phyloP scores from a whole-genome alignment of 495 filamentous ascomycete genomes.

The Daldinia vernicosa region DNA sequence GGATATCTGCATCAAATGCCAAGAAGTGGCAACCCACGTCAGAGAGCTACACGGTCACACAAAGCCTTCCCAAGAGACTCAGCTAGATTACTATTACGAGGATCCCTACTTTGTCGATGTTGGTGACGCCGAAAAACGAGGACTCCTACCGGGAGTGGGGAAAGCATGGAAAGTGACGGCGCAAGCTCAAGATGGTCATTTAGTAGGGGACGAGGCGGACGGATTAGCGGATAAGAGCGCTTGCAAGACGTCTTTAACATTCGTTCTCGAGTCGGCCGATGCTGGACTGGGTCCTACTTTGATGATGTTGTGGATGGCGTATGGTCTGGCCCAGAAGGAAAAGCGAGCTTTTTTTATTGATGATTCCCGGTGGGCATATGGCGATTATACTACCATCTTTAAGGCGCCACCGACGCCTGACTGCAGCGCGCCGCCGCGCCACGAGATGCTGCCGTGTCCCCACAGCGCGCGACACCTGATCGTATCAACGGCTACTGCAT shows the following conservation, averaged over 20 bases:
- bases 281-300: slow-evolving; percentile 74
- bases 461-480: slow-evolving; percentile 72
- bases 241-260: slow-evolving; percentile 74
- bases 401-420: slow-evolving; percentile 62
- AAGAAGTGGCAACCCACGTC: slow-evolving; percentile 61
- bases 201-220: slow-evolving; percentile 51
- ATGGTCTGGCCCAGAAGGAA: slow-evolving; percentile 75
- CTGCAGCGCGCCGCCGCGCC: slow-evolving; percentile 68
- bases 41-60: slow-evolving; percentile 54
- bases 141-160: slow-evolving; percentile 57
- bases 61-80: slow-evolving; percentile 50
- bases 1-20: slow-evolving; percentile 67
- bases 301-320: slow-evolving; percentile 78
- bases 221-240: slow-evolving; percentile 53
- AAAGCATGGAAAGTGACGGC: slow-evolving; percentile 40
- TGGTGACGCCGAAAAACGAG: slow-evolving; percentile 65
- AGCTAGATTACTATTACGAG: slow-evolving; percentile 63
- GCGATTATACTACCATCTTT: slow-evolving; percentile 73
- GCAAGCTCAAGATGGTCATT: slow-evolving; percentile 41
- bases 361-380: slow-evolving; percentile 80
- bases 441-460: slow-evolving; percentile 75
- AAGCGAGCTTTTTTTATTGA: slow-evolving; percentile 77
- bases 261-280: slow-evolving; percentile 71
- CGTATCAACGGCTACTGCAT: slow-evolving; percentile 69
- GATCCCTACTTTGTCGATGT: slow-evolving; percentile 75